Percentiles rank a stretch among this genome's conserved stretches.
Evolutionary conservation across 805 yeast genomes (phyloP).

Genomic region (Candida xiaguanensis): DNA sequence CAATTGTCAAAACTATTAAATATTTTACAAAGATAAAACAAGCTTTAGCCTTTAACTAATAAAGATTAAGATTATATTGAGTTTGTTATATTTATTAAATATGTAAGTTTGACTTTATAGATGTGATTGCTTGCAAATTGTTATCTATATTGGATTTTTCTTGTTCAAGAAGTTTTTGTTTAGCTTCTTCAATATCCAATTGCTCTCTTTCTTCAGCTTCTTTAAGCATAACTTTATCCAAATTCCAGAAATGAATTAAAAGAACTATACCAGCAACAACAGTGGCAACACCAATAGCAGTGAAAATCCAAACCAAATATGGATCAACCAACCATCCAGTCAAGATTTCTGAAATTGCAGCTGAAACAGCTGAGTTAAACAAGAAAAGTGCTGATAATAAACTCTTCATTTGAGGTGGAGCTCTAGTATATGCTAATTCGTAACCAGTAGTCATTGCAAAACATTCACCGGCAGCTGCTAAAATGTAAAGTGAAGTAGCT

Average conservation of each 20-base stretch:
- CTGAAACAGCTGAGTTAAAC: conserved; percentile 44
- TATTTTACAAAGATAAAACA: too few species aligned
- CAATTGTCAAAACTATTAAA: too few species aligned
- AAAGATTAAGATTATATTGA: background rate
- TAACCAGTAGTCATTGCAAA: conserved; percentile 50
- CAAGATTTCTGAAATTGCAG: conserved; percentile 44
- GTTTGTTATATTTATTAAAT: background rate
- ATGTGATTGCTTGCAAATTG: conserved; percentile 6
- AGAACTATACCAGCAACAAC: conserved; percentile 27
- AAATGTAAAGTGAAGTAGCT: conserved; percentile 24
- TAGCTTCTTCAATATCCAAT: conserved; percentile 4
- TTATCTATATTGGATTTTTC: background rate
- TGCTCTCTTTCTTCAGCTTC: conserved; percentile 27
- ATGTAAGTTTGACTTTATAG: conserved; percentile 4
- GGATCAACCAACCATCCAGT: conserved; percentile 42
- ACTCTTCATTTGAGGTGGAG: conserved; percentile 50
- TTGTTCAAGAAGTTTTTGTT: background rate
- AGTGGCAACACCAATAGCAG: conserved; percentile 36
- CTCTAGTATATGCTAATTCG: conserved; percentile 51
- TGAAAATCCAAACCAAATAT: conserved; percentile 38
- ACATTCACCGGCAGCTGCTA: conserved; percentile 52
- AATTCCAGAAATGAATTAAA: conserved; percentile 31
- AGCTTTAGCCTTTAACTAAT: too few species aligned
- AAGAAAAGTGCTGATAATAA: conserved; percentile 45
- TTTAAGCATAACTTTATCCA: conserved; percentile 38